Evolutionary conservation across 257 asterid genomes (phyloP).

Genomic region (Eucommia ulmoides): DNA sequence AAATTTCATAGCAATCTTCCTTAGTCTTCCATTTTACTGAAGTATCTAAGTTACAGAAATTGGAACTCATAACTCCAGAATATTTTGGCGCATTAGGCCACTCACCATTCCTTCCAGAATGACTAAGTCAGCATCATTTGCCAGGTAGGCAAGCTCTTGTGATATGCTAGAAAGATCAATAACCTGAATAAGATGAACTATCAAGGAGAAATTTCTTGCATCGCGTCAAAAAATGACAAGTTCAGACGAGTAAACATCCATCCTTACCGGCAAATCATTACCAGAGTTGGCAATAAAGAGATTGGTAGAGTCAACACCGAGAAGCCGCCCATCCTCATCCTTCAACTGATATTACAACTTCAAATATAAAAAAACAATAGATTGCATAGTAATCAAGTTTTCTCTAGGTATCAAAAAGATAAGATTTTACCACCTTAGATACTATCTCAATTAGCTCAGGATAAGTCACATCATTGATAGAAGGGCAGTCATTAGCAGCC

Average conservation of each 20-base stretch:
- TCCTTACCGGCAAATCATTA: constrained; percentile 87
- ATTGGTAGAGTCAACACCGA: constrained; percentile 75
- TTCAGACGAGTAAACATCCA: constrained; percentile 4
- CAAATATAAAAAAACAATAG: constrained; percentile 13
- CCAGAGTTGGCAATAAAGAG: constrained; percentile 87
- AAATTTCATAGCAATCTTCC: background rate
- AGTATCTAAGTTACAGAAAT: background rate
- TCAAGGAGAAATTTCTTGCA: constrained; percentile 8
- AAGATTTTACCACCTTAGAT: constrained; percentile 44
- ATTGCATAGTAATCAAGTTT: too few species aligned
- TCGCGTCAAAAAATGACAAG: background rate
- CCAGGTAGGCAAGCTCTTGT: constrained; percentile 84
- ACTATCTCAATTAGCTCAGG: constrained; percentile 66
- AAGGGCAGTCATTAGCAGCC: constrained; percentile 92
- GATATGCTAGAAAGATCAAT: constrained; percentile 80
- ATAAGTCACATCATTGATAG: constrained; percentile 83
- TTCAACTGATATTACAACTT: constrained; percentile 45
- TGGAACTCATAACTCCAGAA: background rate
- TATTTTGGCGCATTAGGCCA: constrained; percentile 6
- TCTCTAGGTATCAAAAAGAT: background rate
- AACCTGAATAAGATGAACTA: constrained; percentile 28
- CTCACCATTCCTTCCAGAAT: constrained; percentile 94
- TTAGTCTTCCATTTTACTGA: background rate
- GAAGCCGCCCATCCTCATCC: constrained; percentile 71
- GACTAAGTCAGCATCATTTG: constrained; percentile 87